phyloP scores from a whole-genome alignment of 108 stramenopile genomes.

The Cylindrotheca closterium region DNA sequence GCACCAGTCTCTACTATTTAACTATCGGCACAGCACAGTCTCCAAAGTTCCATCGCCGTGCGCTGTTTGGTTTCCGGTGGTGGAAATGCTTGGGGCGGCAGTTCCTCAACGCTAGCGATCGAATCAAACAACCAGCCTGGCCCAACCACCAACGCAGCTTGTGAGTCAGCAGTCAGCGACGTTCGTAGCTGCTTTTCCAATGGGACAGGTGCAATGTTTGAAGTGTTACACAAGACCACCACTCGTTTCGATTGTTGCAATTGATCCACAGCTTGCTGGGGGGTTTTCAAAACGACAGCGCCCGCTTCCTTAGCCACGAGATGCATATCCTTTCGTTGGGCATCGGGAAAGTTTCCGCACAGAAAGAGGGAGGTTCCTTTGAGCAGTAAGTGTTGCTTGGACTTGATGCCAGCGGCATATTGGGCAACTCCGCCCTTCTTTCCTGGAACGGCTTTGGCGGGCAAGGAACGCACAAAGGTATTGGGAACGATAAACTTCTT shows the following conservation, averaged over 20 bases:
- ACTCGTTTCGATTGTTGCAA: conserved; percentile 15
- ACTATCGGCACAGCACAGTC: not conserved
- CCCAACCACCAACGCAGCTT: conserved; percentile 42
- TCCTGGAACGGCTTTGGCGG: conserved; percentile 25
- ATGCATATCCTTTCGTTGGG: conserved; percentile 44
- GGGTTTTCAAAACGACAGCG: conserved; percentile 47
- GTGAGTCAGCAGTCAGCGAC: not conserved
- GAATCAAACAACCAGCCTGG: conserved; percentile 78
- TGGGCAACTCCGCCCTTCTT: conserved; percentile 53
- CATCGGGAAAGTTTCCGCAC: conserved; percentile 42
- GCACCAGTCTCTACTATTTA: too few relatives aligned
- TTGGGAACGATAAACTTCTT: not conserved
- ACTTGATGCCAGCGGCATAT: conserved; percentile 37
- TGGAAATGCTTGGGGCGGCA: conserved; percentile 34
- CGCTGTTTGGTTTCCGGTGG: conserved; percentile 1
- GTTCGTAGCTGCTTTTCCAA: conserved; percentile 29
- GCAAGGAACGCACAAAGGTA: conserved; percentile 43
- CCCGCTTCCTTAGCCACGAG: conserved; percentile 61
- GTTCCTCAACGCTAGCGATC: conserved; percentile 53
- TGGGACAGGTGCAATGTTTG: conserved; percentile 26
- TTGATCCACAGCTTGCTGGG: conserved; percentile 15
- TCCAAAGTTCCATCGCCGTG: conserved; percentile 6
- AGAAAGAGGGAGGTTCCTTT: conserved; percentile 38
- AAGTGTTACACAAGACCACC: conserved; percentile 63
- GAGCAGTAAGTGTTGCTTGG: conserved; percentile 14